These are phyloP conservation scores for Fonsecaea nubica DNA, from an alignment of 2,329 filamentous ascomycete genomes.

Conservation along the genomic window DNA sequence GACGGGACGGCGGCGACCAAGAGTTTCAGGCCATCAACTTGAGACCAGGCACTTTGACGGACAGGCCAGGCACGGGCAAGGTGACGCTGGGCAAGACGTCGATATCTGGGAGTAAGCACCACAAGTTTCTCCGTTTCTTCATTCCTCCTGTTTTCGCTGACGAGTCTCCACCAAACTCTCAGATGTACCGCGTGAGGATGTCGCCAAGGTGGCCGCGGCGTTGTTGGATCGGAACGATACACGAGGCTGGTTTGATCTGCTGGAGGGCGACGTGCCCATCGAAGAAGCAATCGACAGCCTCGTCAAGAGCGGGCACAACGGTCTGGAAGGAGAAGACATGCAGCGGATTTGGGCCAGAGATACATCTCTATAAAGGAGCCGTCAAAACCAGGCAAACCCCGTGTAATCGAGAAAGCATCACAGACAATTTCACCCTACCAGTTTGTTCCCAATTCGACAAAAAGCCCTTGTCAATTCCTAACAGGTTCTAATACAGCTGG, in stretches of 20 bases:
- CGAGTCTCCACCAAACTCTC: constrained; percentile 14
- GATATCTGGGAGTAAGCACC: constrained; percentile 44
- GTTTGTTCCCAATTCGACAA: not conserved
- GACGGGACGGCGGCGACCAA: constrained; percentile 41
- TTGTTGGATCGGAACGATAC: constrained; percentile 57
- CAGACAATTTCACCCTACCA: too few species aligned
- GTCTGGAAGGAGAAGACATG: constrained; percentile 58
- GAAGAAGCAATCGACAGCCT: constrained; percentile 55
- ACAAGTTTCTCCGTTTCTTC: not conserved
- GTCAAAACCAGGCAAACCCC: too few species aligned
- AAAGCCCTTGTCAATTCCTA: not conserved
- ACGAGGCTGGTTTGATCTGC: constrained; percentile 61
- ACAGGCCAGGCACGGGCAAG: constrained; percentile 55
- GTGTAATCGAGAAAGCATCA: too few species aligned
- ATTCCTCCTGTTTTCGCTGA: not conserved
- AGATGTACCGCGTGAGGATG: constrained; percentile 57
- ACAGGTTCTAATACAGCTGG: not conserved
- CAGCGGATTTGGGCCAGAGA: constrained; percentile 47
- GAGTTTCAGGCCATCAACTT: constrained; percentile 59
- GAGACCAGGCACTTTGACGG: constrained; percentile 58
- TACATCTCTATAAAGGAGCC: not conserved
- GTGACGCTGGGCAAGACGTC: constrained; percentile 58
- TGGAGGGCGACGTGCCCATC: constrained; percentile 58
- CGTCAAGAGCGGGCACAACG: constrained; percentile 54
- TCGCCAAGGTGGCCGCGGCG: constrained; percentile 58